These are phyloP conservation scores for Colletotrichum scovillei DNA, from an alignment of 2,329 filamentous ascomycete species.

Conservation along the genomic window DNA sequence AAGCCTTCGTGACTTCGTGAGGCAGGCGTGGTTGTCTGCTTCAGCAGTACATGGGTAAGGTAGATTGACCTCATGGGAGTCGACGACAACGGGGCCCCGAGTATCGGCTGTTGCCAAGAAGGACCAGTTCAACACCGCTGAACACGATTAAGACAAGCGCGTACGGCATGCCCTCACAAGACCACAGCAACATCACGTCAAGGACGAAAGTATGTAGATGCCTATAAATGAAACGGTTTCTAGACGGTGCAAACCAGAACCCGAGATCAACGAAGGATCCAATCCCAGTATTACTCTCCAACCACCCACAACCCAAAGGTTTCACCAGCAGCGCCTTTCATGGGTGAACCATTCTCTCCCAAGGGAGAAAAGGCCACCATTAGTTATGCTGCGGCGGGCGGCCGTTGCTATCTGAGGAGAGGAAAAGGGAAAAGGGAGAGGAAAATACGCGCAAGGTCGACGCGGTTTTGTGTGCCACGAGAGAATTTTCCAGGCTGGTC, in stretches of 20 bases:
- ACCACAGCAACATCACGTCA: not conserved
- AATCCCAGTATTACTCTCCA: conserved; percentile 37
- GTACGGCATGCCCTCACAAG: no score
- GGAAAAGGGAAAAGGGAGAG: conserved; percentile 15
- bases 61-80: no score
- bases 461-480: conserved; percentile 19
- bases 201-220: conserved; percentile 35
- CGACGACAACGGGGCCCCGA: no score
- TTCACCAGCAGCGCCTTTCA: conserved; percentile 36
- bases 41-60: no score
- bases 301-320: conserved; percentile 36
- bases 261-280: conserved; percentile 40
- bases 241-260: conserved; percentile 33
- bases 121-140: no score
- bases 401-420: conserved; percentile 37
- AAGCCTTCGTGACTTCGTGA: no score
- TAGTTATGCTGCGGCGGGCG: conserved; percentile 37
- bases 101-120: no score
- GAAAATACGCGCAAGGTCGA: not conserved
- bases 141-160: no score
- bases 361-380: conserved; percentile 11
- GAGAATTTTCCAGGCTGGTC: conserved; percentile 19
- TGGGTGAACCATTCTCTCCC: not conserved
- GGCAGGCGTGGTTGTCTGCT: no score
- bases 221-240: conserved; percentile 38